Base-by-base conservation (phyloP, 2,329 filamentous ascomycete genomes). In the Fusarium subtropicale region DNA sequence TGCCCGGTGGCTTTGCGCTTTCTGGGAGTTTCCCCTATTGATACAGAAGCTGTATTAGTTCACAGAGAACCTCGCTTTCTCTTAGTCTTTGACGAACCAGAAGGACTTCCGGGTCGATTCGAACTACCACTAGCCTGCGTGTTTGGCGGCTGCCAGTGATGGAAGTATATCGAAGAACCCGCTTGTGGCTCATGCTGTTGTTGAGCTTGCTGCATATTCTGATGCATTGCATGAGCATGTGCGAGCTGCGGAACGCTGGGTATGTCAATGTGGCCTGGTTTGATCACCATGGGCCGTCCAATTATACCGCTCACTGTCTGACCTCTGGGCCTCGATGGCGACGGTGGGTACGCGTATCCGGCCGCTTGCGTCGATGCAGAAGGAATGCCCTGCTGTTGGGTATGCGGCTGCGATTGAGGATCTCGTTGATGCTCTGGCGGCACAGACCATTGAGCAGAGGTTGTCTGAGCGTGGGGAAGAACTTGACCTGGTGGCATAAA, bases 131-230 rank as follows among this genome's bases (percentile, higher is more conserved):
- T 85, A 68, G 84, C 83, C 79, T 92, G 86, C 67, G 88, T 87
- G 24, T 85, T 87, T 16, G 94, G 94, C 46, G 94, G 94, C 63
- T 95, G 92, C 93, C 94, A 97, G 77, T 97, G 93, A 76, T 97
- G 93, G 78, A 97, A 97, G 79, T 93, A 96, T 48, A 97, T 92
- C 24, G 90, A 91, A 1, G 91, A 89, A 41, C 91, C 92, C 20
- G 88, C 86, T 68, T 74, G 72, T 15, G 67, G 26, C 34, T 89
- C 88, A 71, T 91, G 88, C 62, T 86, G 65, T 33, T 85, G 56
- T 56, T 88, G 85, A 39, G 81, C 84, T 76, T 84, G 86, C 75
- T 84, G 86, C 75, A 82, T 84, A 79, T 85, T 85, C 74, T 81
- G 74, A 64, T 82, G 76, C 72, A 82, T 78, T 34, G 75, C 67